Percentiles rank a stretch among this genome's conserved stretches.
These are phyloP conservation scores for Fraxinus dipetala DNA, from an alignment of 305 asterid species.

Conservation along the genomic window DNA sequence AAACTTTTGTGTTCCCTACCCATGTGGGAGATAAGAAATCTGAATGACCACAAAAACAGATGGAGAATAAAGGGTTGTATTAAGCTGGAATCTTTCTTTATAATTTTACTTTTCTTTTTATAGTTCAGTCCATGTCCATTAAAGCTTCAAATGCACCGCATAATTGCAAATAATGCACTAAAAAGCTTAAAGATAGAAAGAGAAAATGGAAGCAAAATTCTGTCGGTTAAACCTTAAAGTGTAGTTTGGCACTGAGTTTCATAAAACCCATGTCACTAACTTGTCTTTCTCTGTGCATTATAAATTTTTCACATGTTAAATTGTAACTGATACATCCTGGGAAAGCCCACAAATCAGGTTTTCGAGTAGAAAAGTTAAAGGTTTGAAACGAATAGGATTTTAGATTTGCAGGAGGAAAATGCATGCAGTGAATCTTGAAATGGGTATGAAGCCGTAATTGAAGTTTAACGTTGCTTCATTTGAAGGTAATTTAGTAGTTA, in stretches of 20 bases:
- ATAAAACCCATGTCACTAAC: conserved; percentile 22
- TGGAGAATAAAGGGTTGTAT: conserved; percentile 40
- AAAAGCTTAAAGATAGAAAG: conserved; percentile 23
- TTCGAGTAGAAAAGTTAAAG: background rate
- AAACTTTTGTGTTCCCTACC: too few relatives aligned
- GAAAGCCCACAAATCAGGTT: background rate
- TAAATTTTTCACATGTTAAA: background rate
- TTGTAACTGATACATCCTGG: background rate
- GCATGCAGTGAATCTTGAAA: conserved; percentile 11
- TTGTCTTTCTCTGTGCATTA: conserved; percentile 29
- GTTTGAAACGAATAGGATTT: background rate
- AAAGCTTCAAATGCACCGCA: conserved; percentile 39
- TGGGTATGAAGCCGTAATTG: conserved; percentile 23
- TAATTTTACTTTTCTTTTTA: conserved; percentile 28
- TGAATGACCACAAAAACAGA: background rate
- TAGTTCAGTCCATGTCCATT: conserved; percentile 30
- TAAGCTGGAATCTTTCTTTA: conserved; percentile 48
- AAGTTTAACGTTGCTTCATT: conserved; percentile 45
- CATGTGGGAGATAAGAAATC: conserved; percentile 26
- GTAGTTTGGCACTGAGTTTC: conserved; percentile 30
- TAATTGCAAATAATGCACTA: conserved; percentile 15
- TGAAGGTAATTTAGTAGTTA: conserved; percentile 47
- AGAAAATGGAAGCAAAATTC: conserved; percentile 14
- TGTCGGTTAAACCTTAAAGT: conserved; percentile 33
- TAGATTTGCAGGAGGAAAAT: background rate